These are phyloP conservation scores for Terana coerulea DNA, from an alignment of 768 basidiomycete species.

Conservation along the genomic window DNA sequence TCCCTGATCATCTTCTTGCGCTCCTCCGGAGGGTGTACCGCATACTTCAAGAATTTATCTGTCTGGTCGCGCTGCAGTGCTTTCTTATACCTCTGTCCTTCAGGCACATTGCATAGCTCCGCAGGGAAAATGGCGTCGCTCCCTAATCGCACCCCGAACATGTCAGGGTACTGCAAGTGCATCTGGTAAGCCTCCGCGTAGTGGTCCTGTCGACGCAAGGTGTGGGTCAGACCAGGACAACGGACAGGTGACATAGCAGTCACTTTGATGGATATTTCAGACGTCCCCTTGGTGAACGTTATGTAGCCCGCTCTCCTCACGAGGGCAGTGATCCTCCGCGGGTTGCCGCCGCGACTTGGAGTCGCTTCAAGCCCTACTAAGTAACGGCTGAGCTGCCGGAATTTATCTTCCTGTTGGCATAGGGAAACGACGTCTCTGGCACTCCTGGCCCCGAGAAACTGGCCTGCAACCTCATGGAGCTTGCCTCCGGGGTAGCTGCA, in stretches of 20 bases:
- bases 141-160: conserved; percentile 10
- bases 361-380: background rate
- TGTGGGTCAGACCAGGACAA: background rate
- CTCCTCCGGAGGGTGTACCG: background rate
- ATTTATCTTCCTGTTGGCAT: too few species aligned
- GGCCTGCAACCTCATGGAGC: conserved; percentile 2
- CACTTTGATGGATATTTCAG: conserved; percentile 1
- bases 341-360: background rate
- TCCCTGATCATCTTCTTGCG: background rate
- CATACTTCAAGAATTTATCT: background rate
- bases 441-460: background rate
- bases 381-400: too few species aligned
- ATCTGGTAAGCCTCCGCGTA: conserved; percentile 1
- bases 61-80: conserved; percentile 9
- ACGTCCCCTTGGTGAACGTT: background rate
- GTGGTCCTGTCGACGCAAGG: conserved; percentile 1
- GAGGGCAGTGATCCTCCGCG: conserved; percentile 3
- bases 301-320: background rate
- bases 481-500: conserved; percentile 3
- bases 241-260: background rate
- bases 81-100: conserved; percentile 14
- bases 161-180: background rate
- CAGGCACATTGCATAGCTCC: conserved; percentile 5
- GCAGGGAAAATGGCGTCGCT: conserved; percentile 12
- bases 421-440: background rate